Evolutionary conservation across 495 filamentous ascomycete species (phyloP), one percentile per base, ranked within the genome.

Genomic region (Niebla homalea): DNA sequence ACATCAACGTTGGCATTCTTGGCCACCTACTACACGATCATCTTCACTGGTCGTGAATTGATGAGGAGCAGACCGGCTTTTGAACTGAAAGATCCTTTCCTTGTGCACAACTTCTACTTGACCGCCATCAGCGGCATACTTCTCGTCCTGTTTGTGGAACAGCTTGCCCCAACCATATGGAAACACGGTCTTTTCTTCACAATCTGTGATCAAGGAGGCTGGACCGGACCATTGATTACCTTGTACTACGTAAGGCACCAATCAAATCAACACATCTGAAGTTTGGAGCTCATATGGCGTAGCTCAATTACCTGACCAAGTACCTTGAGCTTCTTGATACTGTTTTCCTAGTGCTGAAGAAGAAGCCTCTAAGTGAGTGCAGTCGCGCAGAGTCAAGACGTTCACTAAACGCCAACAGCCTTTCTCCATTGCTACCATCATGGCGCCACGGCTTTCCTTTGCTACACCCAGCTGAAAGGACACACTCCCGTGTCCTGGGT

Each of bases 61-160:
- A 89, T 89, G 85, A 77, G 78, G 55, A 76, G 73, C 56, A 73
- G 82, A 7, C 68, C 75, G 55, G 69, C 85, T 10, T 77, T 84
- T 66, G 79, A 83, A 70, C 64, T 88, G 45, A 77, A 74, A 62
- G 64, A 71, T 8, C 64, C 83, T 49, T 89, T 89, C 70, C 76
- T 85, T 66, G 67, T 88, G 55, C 85, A 89, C 74, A 89, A 89
- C 72, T 79, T 89, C 60, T 77, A 81, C 64, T 69, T 89, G 50
- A 89, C 85, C 15, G 70, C 69, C 46, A 81, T 88, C 60, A 85
- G 81, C 62, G 77, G 61, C 23, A 67, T 75, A 19, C 70, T 89
- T 38, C 67, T 89, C 53, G 73, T 68, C 15, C 71, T 89, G 38
- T 89, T 88, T 60, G 60, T 82, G 56, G 84, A 89, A 65, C 78